Percentiles rank a stretch among this genome's conserved stretches.
Conservation (phyloP, 495 filamentous ascomycete genomes). For the Penicillium waksmanii region DNA sequence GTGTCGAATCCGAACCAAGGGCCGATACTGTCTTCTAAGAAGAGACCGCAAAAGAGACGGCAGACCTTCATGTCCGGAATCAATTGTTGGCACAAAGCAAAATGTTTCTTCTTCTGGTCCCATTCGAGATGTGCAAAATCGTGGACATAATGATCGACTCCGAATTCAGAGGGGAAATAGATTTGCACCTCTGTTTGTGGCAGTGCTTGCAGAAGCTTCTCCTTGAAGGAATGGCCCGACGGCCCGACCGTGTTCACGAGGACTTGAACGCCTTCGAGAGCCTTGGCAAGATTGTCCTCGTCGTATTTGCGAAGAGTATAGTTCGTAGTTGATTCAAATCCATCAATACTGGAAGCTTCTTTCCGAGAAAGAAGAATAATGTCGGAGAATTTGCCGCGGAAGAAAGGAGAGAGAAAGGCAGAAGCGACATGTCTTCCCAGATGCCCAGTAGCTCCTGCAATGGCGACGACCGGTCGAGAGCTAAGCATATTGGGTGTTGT, state of each 20-base stretch:
- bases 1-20: conserved; percentile 37
- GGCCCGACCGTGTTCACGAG: conserved; percentile 33
- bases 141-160: conserved; percentile 33
- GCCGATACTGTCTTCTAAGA: conserved; percentile 35
- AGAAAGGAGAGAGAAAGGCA: conserved; percentile 27
- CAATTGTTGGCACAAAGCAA: conserved; percentile 15
- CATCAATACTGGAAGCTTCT: conserved; percentile 10
- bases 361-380: conserved; percentile 30
- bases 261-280: conserved; percentile 25
- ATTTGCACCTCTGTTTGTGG: conserved; percentile 22
- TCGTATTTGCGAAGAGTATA: conserved; percentile 23
- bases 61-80: conserved; percentile 25
- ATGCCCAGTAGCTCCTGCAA: conserved; percentile 33
- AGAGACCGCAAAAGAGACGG: conserved; percentile 31
- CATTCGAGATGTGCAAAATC: conserved; percentile 33
- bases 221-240: conserved; percentile 28
- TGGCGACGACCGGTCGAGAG: conserved; percentile 25
- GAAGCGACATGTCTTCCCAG: conserved; percentile 28
- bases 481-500: neutral
- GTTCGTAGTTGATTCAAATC: conserved; percentile 4
- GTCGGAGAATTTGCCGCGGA: conserved; percentile 24
- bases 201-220: conserved; percentile 21
- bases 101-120: conserved; percentile 33
- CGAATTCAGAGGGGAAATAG: conserved; percentile 37
- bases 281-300: conserved; percentile 21